Conservation (phyloP, 75 land plant species). For the Picea glauca region DNA sequence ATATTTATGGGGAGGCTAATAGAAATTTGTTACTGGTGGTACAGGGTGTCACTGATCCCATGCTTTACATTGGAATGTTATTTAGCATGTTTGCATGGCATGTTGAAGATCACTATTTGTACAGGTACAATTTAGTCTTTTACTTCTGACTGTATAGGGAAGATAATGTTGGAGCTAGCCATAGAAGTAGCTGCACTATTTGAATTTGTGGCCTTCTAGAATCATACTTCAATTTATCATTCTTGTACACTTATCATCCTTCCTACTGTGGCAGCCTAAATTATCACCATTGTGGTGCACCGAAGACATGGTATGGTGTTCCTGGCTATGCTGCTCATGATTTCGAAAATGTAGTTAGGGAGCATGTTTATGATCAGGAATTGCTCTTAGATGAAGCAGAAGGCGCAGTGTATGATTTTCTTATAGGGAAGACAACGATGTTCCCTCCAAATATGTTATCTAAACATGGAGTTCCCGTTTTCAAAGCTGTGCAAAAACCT, state of each 20-base stretch:
- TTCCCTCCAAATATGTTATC: constrained; percentile 78
- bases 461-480: constrained; percentile 75
- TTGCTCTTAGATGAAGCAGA: constrained; percentile 58
- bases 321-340: constrained; percentile 77
- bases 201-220: neutral
- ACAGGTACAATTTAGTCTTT: constrained; percentile 46
- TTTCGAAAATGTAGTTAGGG: constrained; percentile 75
- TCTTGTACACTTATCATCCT: constrained; percentile 1
- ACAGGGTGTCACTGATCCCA: constrained; percentile 96
- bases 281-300: constrained; percentile 95
- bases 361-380: constrained; percentile 67
- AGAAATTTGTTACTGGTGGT: neutral
- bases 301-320: constrained; percentile 95
- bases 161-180: neutral
- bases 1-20: neutral
- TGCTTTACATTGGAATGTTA: constrained; percentile 97
- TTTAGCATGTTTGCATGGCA: constrained; percentile 99
- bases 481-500: constrained; percentile 81
- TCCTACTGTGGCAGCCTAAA: constrained; percentile 51
- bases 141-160: too few species aligned
- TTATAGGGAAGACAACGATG: constrained; percentile 87
- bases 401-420: constrained; percentile 79
- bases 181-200: neutral
- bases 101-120: constrained; percentile 92
- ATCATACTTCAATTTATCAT: neutral